phyloP scores from a whole-genome alignment of 768 basidiomycete species.

The Suillus luteus region DNA sequence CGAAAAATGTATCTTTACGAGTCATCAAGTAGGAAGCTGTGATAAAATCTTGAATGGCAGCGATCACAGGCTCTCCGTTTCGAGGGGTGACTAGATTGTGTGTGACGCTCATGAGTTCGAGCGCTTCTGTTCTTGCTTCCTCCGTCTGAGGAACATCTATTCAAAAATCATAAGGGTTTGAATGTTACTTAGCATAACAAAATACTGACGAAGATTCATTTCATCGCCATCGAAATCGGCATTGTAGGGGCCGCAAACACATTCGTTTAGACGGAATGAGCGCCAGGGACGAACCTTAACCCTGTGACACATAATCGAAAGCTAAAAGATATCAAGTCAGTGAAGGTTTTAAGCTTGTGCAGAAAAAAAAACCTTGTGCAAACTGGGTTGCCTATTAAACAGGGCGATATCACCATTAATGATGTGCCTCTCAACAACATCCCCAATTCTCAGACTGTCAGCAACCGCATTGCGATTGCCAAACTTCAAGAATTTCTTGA shows the following conservation, averaged over 20 bases:
- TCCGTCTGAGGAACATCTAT: slow-evolving; percentile 98
- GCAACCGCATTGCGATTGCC: slow-evolving; percentile 82
- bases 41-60: slow-evolving; percentile 99
- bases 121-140: slow-evolving; percentile 94
- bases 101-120: slow-evolving; percentile 96
- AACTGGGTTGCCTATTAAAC: slow-evolving; percentile 98
- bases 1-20: slow-evolving; percentile 88
- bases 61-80: slow-evolving; percentile 98
- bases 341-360: neutral
- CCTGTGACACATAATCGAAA: slow-evolving; percentile 99
- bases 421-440: slow-evolving; percentile 93
- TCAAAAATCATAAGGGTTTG: slow-evolving; percentile 4
- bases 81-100: slow-evolving; percentile 97
- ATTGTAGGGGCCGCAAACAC: slow-evolving; percentile 98
- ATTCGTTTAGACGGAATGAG: slow-evolving; percentile 96
- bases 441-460: slow-evolving; percentile 80
- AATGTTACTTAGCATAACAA: too few relatives aligned
- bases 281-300: slow-evolving; percentile 97
- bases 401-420: slow-evolving; percentile 94
- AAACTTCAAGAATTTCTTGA: slow-evolving; percentile 90
- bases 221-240: slow-evolving; percentile 99
- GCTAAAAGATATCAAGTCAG: slow-evolving; percentile 40
- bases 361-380: slow-evolving; percentile 73
- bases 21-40: slow-evolving; percentile 97
- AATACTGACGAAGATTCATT: slow-evolving; percentile 91